Percentiles rank a stretch among this genome's conserved stretches.
Evolutionary conservation across 495 filamentous ascomycete genomes (phyloP).

Genomic region (Clohesyomyces aquaticus): DNA sequence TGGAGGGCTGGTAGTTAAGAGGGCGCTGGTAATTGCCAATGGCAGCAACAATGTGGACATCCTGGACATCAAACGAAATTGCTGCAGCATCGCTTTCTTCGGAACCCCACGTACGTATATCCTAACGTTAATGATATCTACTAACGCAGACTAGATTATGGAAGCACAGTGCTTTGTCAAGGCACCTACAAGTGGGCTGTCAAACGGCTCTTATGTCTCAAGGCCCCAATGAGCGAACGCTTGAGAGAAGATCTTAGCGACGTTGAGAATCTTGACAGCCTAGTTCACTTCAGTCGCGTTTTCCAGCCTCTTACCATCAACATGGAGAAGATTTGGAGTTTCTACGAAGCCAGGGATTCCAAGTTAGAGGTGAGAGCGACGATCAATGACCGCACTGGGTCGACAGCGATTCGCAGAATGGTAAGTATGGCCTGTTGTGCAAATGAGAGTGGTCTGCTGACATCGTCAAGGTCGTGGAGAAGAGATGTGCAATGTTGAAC

Average conservation of each 20-base stretch:
- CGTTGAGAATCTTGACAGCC: slow-evolving; percentile 9
- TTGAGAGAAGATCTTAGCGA: slow-evolving; percentile 4
- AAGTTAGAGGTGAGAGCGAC: slow-evolving; percentile 1
- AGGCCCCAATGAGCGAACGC: slow-evolving; percentile 2
- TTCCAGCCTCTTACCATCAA: slow-evolving; percentile 14
- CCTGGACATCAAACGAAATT: slow-evolving; percentile 10
- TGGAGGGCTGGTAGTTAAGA: slow-evolving; percentile 16
- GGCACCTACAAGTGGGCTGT: slow-evolving; percentile 5
- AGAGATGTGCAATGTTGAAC: neutral
- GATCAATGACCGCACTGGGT: neutral
- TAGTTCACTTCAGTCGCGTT: slow-evolving; percentile 7
- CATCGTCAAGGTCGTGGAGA: slow-evolving; percentile 10
- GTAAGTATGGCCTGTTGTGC: neutral
- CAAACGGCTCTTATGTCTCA: neutral
- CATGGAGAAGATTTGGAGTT: slow-evolving; percentile 24
- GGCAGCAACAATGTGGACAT: slow-evolving; percentile 3
- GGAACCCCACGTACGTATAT: slow-evolving; percentile 16
- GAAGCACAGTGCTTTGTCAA: slow-evolving; percentile 17
- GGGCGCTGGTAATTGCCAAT: slow-evolving; percentile 14
- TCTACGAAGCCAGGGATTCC: slow-evolving; percentile 9
- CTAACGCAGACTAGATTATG: slow-evolving; percentile 17
- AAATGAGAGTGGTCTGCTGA: neutral
- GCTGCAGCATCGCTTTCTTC: slow-evolving; percentile 23
- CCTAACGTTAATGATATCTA: neutral
- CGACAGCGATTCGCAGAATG: neutral